These are phyloP conservation scores for Aspergillus flavus DNA, from an alignment of 2,329 filamentous ascomycete genomes.

Conservation along the genomic window DNA sequence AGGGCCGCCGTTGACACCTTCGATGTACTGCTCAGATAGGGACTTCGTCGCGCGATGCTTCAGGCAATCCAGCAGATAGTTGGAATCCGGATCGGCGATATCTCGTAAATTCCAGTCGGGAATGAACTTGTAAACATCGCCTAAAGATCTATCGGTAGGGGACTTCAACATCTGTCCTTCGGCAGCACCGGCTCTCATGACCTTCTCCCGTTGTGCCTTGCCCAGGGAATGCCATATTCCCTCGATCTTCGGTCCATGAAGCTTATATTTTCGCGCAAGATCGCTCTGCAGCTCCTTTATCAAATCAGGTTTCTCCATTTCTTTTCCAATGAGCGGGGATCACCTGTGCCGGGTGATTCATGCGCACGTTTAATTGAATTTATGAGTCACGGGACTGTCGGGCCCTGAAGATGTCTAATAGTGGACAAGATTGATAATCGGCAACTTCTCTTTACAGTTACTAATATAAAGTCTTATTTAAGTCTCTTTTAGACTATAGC, in stretches of 20 bases:
- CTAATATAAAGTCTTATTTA: too few relatives aligned
- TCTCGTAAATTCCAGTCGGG: constrained; percentile 52
- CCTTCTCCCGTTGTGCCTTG: constrained; percentile 35
- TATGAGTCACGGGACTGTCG: neutral
- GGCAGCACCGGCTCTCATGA: constrained; percentile 37
- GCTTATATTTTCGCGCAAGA: constrained; percentile 43
- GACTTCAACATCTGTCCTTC: constrained; percentile 41
- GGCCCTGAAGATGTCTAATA: too few relatives aligned
- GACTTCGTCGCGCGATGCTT: constrained; percentile 41
- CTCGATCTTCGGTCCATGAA: constrained; percentile 40
- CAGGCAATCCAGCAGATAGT: constrained; percentile 44
- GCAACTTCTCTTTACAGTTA: too few relatives aligned
- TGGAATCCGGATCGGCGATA: constrained; percentile 37
- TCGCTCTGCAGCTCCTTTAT: constrained; percentile 25
- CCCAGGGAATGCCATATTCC: constrained; percentile 45
- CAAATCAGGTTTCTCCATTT: neutral
- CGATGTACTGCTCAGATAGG: constrained; percentile 38
- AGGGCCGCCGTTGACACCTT: constrained; percentile 1
- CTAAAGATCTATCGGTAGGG: constrained; percentile 38
- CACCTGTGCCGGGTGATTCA: neutral
- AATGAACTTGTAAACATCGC: constrained; percentile 42
- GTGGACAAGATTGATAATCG: too few relatives aligned
- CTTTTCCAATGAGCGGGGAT: neutral
- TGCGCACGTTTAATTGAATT: too few relatives aligned
- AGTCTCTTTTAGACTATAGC: too few relatives aligned